These are phyloP conservation scores for Rhizoclosmatium globosum DNA, from an alignment of 192 early-diverging fungal genomes.

Conservation along the genomic window DNA sequence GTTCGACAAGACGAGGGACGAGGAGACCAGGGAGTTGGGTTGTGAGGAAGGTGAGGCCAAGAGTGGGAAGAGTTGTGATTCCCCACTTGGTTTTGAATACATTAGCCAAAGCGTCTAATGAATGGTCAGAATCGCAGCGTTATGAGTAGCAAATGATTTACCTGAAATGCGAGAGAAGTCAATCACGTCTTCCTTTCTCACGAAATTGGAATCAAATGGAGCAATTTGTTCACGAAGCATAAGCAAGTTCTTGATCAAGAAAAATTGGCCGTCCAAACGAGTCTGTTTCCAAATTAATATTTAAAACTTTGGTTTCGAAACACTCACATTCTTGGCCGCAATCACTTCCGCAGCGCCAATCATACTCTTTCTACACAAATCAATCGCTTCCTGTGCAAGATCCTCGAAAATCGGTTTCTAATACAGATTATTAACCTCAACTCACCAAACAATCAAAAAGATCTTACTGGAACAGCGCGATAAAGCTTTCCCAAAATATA, in stretches of 20 bases:
- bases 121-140: too few relatives aligned
- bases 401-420: constrained; percentile 83
- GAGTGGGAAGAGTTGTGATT: constrained; percentile 26
- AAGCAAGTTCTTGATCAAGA: constrained; percentile 88
- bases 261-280: constrained; percentile 76
- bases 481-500: constrained; percentile 85
- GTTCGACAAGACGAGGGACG: constrained; percentile 57
- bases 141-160: constrained; percentile 19
- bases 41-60: constrained; percentile 44
- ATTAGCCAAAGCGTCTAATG: constrained; percentile 40
- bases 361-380: constrained; percentile 71
- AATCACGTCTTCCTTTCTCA: constrained; percentile 73
- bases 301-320: not conserved
- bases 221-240: constrained; percentile 84
- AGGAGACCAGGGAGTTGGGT: constrained; percentile 45
- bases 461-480: constrained; percentile 70
- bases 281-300: constrained; percentile 37
- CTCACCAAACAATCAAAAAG: not conserved
- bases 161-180: constrained; percentile 72
- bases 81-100: constrained; percentile 45
- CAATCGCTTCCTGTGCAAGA: constrained; percentile 84
- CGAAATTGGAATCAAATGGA: constrained; percentile 74
- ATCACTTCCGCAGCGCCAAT: constrained; percentile 59
- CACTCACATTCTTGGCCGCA: constrained; percentile 53
- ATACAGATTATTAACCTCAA: not conserved